These are phyloP conservation scores for Syzygium aromaticum DNA, from an alignment of 345 rosid species.

Conservation along the genomic window DNA sequence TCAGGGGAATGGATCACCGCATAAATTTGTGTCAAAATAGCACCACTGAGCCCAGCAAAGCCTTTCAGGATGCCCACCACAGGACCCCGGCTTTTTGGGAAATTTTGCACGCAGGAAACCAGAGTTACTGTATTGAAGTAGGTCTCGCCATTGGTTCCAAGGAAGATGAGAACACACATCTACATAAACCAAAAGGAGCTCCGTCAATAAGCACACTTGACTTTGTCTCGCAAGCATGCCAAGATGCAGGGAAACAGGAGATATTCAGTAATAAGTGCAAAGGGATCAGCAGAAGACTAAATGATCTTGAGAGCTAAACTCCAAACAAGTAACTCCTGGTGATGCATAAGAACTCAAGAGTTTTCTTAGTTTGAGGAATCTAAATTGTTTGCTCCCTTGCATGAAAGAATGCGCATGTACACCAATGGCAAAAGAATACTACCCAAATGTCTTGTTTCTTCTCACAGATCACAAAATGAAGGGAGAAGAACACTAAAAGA, in stretches of 20 bases:
- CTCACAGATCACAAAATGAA: not conserved
- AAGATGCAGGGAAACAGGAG: not conserved
- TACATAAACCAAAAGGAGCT: constrained; percentile 15
- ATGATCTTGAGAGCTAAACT: not conserved
- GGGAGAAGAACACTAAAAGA: not conserved
- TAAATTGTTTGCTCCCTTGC: not conserved
- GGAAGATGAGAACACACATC: constrained; percentile 92
- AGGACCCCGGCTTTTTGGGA: constrained; percentile 95
- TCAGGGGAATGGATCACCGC: constrained; percentile 66
- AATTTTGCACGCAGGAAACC: constrained; percentile 95
- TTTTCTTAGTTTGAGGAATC: not conserved
- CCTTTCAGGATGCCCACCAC: constrained; percentile 97
- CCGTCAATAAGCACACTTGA: not conserved
- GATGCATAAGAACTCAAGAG: not conserved
- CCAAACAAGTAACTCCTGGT: not conserved
- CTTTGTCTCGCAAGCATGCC: not conserved
- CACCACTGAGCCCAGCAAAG: constrained; percentile 96
- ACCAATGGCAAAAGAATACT: not conserved
- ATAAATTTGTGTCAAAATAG: constrained; percentile 84
- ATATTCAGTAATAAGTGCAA: not conserved
- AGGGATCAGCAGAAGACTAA: not conserved
- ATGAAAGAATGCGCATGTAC: not conserved
- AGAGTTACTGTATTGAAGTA: constrained; percentile 90
- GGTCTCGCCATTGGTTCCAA: constrained; percentile 93
- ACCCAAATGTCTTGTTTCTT: not conserved